Conservation (phyloP, 2,329 filamentous ascomycete genomes). For the Scytalidium sp. region DNA sequence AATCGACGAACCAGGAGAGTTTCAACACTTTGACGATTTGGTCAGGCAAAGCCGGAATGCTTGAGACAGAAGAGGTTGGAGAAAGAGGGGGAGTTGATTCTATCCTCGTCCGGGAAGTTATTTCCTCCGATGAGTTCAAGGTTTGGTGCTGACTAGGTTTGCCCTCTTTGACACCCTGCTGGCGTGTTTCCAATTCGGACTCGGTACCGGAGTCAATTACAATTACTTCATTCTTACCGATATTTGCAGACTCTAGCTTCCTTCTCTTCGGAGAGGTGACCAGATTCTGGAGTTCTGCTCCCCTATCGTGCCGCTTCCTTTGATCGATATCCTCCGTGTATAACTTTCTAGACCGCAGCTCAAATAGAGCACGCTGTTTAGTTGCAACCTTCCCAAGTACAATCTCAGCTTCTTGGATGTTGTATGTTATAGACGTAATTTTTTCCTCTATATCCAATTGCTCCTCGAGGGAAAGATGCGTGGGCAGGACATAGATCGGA, state of each 20-base stretch:
- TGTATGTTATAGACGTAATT: slow-evolving; percentile 64
- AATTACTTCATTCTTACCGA: slow-evolving; percentile 15
- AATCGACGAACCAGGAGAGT: slow-evolving; percentile 56
- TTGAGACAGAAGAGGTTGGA: background rate
- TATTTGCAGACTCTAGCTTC: background rate
- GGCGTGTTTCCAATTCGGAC: slow-evolving; percentile 27
- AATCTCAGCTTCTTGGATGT: slow-evolving; percentile 68
- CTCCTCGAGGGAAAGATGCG: slow-evolving; percentile 63
- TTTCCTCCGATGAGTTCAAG: slow-evolving; percentile 3
- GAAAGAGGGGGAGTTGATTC: background rate
- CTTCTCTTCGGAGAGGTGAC: background rate
- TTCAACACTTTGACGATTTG: slow-evolving; percentile 51
- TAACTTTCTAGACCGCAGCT: slow-evolving; percentile 68
- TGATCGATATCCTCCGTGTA: slow-evolving; percentile 46
- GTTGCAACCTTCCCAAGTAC: slow-evolving; percentile 72
- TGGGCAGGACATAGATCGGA: slow-evolving; percentile 66
- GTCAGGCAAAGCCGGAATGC: slow-evolving; percentile 3
- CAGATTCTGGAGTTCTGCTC: background rate
- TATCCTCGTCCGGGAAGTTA: slow-evolving; percentile 2
- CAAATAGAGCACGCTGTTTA: slow-evolving; percentile 70
- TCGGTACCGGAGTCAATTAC: slow-evolving; percentile 28
- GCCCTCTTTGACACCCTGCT: slow-evolving; percentile 4
- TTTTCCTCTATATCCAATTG: slow-evolving; percentile 62
- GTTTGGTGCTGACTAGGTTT: background rate
- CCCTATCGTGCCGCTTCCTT: background rate